Conservation (phyloP, 2,329 filamentous ascomycete genomes). For the Colletotrichum sp. region DNA sequence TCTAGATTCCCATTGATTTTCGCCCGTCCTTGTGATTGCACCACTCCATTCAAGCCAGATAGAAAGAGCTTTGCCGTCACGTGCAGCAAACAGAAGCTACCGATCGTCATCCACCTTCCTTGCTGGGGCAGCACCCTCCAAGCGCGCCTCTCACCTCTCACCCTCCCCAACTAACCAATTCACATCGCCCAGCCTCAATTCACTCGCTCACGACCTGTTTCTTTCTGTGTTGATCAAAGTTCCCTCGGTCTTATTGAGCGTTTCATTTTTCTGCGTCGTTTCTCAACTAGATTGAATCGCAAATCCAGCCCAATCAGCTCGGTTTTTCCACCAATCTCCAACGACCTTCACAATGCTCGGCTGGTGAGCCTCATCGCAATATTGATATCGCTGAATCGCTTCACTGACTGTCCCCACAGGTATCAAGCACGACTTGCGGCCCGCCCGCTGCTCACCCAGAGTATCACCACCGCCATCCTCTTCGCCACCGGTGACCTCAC, state of each 20-base stretch:
- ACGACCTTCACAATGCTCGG: conserved; percentile 16
- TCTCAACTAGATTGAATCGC: neutral
- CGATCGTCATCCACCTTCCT: conserved; percentile 17
- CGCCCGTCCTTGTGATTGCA: neutral
- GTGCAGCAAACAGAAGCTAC: conserved; percentile 2
- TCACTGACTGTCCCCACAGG: conserved; percentile 45
- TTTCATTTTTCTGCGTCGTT: neutral
- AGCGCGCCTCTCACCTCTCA: neutral
- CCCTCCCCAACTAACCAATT: neutral
- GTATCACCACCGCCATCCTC: conserved; percentile 86
- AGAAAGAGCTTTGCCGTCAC: neutral
- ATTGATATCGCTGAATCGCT: neutral
- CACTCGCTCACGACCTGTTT: neutral
- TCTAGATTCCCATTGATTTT: neutral
- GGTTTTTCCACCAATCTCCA: neutral
- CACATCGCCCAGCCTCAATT: neutral
- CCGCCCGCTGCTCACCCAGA: conserved; percentile 88
- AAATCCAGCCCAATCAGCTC: neutral
- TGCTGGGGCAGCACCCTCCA: neutral
- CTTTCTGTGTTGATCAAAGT: neutral
- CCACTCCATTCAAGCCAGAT: neutral
- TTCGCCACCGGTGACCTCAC: conserved; percentile 92
- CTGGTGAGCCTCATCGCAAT: neutral
- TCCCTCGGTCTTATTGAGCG: neutral
- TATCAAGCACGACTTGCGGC: conserved; percentile 85